Evolutionary conservation across 129 eudicot genomes (phyloP).

Genomic region (Flaveria bidentis): DNA sequence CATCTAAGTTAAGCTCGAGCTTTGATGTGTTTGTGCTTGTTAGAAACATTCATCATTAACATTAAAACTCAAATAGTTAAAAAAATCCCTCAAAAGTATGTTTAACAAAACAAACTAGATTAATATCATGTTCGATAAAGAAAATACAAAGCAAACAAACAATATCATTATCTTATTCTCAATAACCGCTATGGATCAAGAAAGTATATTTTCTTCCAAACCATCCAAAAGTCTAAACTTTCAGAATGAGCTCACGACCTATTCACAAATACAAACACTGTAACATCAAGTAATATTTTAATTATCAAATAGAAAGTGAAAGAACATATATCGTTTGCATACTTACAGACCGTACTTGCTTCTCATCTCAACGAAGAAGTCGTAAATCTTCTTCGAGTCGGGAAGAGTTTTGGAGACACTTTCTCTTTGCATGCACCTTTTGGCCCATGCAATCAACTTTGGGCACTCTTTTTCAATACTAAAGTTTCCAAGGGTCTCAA

Average conservation of each 20-base stretch:
- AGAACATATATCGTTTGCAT: neutral
- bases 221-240: neutral
- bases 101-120: neutral
- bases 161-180: neutral
- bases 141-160: neutral
- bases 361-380: slow-evolving; percentile 6
- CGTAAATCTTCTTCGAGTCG: slow-evolving; percentile 31
- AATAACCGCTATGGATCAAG: neutral
- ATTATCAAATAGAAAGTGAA: neutral
- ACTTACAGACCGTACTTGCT: slow-evolving; percentile 10
- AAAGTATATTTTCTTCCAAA: neutral
- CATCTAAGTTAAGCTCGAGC: too few relatives aligned
- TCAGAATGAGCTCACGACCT: neutral
- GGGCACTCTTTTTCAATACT: slow-evolving; percentile 42
- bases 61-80: neutral
- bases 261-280: neutral
- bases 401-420: slow-evolving; percentile 37
- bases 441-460: slow-evolving; percentile 43
- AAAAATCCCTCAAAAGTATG: neutral
- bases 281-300: neutral
- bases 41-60: neutral
- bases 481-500: slow-evolving; percentile 37
- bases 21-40: neutral
- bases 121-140: neutral
- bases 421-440: slow-evolving; percentile 41